A percentile compares a stretch with the other conserved stretches of the same genome.
Evolutionary conservation across 306 rosid genomes (phyloP).

Genomic region (Vachellia collinsii): DNA sequence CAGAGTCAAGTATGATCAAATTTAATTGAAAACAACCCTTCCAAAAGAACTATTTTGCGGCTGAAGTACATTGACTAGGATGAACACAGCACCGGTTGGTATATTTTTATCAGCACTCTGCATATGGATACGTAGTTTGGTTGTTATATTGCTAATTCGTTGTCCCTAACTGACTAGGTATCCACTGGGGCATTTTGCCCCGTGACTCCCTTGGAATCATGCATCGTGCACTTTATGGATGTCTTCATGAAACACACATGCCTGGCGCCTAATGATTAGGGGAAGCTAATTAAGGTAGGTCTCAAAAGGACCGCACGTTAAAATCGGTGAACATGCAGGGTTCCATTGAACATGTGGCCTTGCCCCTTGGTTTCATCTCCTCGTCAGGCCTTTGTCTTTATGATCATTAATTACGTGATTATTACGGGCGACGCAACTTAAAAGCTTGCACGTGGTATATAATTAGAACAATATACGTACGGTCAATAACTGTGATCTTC

Average conservation of each 20-base stretch:
- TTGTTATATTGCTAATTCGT: not conserved
- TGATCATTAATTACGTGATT: not conserved
- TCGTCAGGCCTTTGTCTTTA: not conserved
- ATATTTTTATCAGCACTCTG: not conserved
- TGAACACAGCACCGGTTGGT: too few species aligned
- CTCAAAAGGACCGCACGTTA: not conserved
- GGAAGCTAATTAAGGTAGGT: not conserved
- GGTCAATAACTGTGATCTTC: not conserved
- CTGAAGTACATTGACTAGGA: too few species aligned
- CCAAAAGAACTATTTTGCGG: too few species aligned
- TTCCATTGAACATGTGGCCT: not conserved
- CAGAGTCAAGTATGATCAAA: too few species aligned
- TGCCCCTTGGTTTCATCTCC: not conserved
- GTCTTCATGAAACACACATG: not conserved
- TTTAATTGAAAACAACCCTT: too few species aligned
- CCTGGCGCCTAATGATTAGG: not conserved
- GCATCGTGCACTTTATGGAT: not conserved
- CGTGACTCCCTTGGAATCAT: not conserved
- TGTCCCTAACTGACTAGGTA: not conserved
- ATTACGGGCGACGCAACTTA: not conserved
- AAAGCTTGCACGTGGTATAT: not conserved
- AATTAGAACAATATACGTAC: not conserved
- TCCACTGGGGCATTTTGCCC: not conserved
- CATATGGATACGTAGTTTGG: not conserved
- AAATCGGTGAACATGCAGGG: not conserved